Evolutionary conservation across 2,329 filamentous ascomycete species (phyloP), one percentile per base, ranked within the genome.

Genomic region (Macrophomina tecta): DNA sequence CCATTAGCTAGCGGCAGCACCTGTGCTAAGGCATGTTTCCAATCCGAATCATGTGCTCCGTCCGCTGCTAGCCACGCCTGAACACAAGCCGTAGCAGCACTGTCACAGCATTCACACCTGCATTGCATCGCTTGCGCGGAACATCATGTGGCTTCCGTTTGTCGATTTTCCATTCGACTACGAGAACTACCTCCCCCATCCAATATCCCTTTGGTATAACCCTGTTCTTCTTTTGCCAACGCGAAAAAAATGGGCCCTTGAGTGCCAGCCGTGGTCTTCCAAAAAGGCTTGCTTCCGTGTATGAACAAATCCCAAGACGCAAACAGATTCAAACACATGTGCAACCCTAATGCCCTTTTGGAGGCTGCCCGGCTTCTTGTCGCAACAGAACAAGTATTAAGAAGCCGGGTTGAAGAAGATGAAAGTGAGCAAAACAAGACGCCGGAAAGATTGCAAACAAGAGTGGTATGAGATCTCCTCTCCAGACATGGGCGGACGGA

Each of bases 311-410:
- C 58, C 42, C 23, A 36, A 48, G 45, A 58, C 18, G 14, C 30
- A 48, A 62, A 62, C 36, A 48, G 46, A 62, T 40, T 48, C 32
- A 45, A 40, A 49, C 42, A 49, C 58, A 38, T 62, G 58, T 62
- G 58, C 58, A 49, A 48, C 58, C 58, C 58, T 62, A 62, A n/a
- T 30, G 63, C 63, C 63, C 63, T 65, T 65, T 65, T 65, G 63
- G 40, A 53, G 52, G 32, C 40, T 30, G 32, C 63, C 51, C 49
- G 28, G 38, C 49, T 65, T 56, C 63, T 42, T 38, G 49, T 48
- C 28, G 23, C 23, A 12, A 61, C n/a, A 45, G 23, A 18, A 45
- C n/a, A 51, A 64, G 40, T 55, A 64, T 48, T 46, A 36, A 55
- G 42, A 49, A 48, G 58, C 58, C 18, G 58, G 58, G 30, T 3